Evolutionary conservation across 2,329 filamentous ascomycete species (phyloP), one percentile per base, ranked within the genome.

Genomic region (Beauveria australis): DNA sequence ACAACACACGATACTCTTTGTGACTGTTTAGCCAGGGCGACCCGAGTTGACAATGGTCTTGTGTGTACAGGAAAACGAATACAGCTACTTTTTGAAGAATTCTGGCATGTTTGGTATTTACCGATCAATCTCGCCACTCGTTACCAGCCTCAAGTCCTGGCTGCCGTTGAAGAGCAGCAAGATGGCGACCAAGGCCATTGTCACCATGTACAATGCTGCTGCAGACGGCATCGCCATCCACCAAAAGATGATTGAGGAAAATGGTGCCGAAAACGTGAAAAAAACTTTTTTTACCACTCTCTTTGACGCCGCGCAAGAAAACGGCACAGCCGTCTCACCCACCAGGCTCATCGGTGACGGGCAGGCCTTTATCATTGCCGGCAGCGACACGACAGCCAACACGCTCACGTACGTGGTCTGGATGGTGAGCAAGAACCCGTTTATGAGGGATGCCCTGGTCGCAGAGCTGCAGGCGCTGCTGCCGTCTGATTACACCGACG

Each of bases 341-440:
- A 18, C 63, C 1, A 75, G 80, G 30, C 70, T 80, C 1, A 59
- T 65, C 3, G 63, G 66, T 16, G 75, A 80, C 48, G 78, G 78
- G 0, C 69, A 71, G 5, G 65, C 63, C 0, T 79, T 78, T 62
- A 82, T 83, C 55, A 59, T 79, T 5, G 81, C 79, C 1, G 81
- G 81, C 1, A 79, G 73, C 46, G 80, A 82, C 60, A 83, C 81
- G 0, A 82, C 80, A 0, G 76, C 80, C 1, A 72, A 74, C 14
- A 77, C 78, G 0, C 62, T 83, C 52, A 82, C 79, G 0, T 82
- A 81, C 58, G 66, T 79, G 0, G 64, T 77, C 8, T 81, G 75
- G 74, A 64, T 67, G 5, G 65, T 78, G 7, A 73, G 71, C 59
- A 62, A 66, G 19, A 60, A 69, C 22, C 69, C 71, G 0, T 46